phyloP scores from a whole-genome alignment of 169 alveolate species.

The Eimeria acervulina region DNA sequence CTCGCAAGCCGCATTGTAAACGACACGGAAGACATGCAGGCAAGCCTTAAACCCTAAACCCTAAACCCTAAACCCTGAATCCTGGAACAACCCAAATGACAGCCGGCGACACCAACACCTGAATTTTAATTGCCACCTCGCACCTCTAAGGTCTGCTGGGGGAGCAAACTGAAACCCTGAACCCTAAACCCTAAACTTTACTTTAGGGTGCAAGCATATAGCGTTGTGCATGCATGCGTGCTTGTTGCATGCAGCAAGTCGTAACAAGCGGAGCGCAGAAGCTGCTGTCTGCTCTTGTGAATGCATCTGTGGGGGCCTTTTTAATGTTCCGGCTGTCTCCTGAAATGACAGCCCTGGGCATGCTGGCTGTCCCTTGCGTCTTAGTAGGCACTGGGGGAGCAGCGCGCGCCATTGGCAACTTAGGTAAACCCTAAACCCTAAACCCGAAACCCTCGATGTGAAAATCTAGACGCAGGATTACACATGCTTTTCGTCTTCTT shows the following conservation, averaged over 20 bases:
- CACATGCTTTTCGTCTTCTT: not conserved
- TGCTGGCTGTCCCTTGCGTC: constrained; percentile 70
- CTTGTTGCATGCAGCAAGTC: constrained; percentile 44
- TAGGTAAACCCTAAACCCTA: not conserved
- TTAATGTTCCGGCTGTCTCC: constrained; percentile 46
- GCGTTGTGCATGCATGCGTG: no score
- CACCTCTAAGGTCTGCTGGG: no score
- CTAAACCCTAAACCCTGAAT: not conserved
- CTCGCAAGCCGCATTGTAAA: constrained; percentile 69
- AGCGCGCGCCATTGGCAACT: constrained; percentile 28
- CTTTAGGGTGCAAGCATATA: not conserved
- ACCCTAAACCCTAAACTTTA: no score
- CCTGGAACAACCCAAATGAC: not conserved
- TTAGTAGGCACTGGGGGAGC: constrained; percentile 50
- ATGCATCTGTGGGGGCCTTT: constrained; percentile 19
- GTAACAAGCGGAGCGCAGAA: constrained; percentile 62
- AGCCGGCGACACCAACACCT: not conserved
- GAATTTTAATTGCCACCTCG: no score
- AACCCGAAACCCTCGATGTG: not conserved
- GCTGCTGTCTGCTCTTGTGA: constrained; percentile 43
- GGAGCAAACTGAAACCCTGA: no score
- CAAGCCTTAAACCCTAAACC: constrained; percentile 14
- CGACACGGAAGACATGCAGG: constrained; percentile 81
- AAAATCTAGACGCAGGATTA: not conserved
- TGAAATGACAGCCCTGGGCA: constrained; percentile 41